Evolutionary conservation across 306 rosid genomes (phyloP).

Genomic region (Erythrophleum fordii): DNA sequence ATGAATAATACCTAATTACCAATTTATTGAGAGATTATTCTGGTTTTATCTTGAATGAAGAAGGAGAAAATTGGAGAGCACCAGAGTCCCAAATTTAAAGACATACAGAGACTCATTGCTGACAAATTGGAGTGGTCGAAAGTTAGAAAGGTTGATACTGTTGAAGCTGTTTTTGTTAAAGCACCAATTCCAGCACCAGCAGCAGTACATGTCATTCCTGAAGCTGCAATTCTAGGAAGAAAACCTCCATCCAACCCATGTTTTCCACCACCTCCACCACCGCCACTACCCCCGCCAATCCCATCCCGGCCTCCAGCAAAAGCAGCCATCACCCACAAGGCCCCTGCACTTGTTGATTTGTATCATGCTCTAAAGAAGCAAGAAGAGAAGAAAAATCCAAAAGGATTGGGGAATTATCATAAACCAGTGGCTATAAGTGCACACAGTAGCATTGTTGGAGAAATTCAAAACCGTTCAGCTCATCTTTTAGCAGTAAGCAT

Average conservation of each 20-base stretch:
- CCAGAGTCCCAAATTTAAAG: constrained; percentile 66
- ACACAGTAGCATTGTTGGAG: constrained; percentile 92
- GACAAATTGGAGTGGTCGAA: constrained; percentile 66
- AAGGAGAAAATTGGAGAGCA: constrained; percentile 54
- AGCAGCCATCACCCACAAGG: constrained; percentile 52
- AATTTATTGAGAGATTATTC: constrained; percentile 26
- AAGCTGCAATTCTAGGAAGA: constrained; percentile 41
- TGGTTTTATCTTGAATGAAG: constrained; percentile 49
- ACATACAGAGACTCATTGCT: constrained; percentile 80
- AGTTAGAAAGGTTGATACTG: constrained; percentile 49
- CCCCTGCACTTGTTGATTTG: constrained; percentile 58
- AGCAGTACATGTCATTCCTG: constrained; percentile 36
- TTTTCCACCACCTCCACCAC: constrained; percentile 54
- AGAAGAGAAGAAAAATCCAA: constrained; percentile 57
- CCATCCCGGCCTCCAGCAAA: constrained; percentile 52
- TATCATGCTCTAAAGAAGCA: constrained; percentile 63
- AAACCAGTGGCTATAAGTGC: constrained; percentile 59
- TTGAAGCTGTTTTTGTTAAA: constrained; percentile 44
- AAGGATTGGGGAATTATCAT: constrained; percentile 47
- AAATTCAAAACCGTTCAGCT: constrained; percentile 92
- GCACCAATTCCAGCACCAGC: constrained; percentile 43
- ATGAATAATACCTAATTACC: background rate
- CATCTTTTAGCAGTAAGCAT: constrained; percentile 88
- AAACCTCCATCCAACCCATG: constrained; percentile 49
- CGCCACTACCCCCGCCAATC: constrained; percentile 62